phyloP scores from a whole-genome alignment of 805 yeast species.

The Candida fluviatilis region DNA sequence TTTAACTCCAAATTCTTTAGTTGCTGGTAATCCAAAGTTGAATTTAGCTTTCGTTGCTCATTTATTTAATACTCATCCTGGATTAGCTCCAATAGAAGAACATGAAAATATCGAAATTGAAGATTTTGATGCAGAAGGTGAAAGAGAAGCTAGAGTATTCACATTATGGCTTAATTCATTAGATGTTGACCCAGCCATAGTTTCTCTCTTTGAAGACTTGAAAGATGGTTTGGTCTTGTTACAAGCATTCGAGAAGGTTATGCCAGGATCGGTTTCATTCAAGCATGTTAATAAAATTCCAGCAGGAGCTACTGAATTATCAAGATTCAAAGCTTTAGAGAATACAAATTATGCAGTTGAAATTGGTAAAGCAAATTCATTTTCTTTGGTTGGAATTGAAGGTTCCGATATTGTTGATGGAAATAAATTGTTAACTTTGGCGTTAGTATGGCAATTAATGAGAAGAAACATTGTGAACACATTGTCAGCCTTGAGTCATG shows the following conservation, averaged over 20 bases:
- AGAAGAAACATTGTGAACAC: constrained; percentile 90
- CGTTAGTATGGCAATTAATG: constrained; percentile 98
- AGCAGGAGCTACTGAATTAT: constrained; percentile 65
- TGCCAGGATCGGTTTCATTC: constrained; percentile 85
- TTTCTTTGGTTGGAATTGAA: constrained; percentile 95
- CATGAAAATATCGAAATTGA: constrained; percentile 89
- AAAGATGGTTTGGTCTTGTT: constrained; percentile 86
- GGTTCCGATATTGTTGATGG: constrained; percentile 98
- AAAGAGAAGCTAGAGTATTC: constrained; percentile 97
- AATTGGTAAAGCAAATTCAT: constrained; percentile 86
- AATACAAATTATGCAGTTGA: constrained; percentile 98
- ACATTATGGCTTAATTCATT: constrained; percentile 95
- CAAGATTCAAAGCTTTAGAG: constrained; percentile 92
- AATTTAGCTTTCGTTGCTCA: constrained; percentile 97
- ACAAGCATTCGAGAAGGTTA: constrained; percentile 92
- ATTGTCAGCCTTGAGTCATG: constrained; percentile 64
- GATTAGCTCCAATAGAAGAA: constrained; percentile 92
- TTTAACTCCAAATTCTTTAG: constrained; percentile 87
- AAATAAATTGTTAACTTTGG: constrained; percentile 80
- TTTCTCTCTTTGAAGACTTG: constrained; percentile 86
- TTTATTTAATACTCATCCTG: constrained; percentile 93
- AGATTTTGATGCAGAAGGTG: constrained; percentile 99
- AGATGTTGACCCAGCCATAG: constrained; percentile 94
- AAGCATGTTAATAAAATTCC: constrained; percentile 83
- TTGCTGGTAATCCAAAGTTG: constrained; percentile 94